phyloP scores from a whole-genome alignment of 106 monocot genomes.

The Ottelia alismoides region DNA sequence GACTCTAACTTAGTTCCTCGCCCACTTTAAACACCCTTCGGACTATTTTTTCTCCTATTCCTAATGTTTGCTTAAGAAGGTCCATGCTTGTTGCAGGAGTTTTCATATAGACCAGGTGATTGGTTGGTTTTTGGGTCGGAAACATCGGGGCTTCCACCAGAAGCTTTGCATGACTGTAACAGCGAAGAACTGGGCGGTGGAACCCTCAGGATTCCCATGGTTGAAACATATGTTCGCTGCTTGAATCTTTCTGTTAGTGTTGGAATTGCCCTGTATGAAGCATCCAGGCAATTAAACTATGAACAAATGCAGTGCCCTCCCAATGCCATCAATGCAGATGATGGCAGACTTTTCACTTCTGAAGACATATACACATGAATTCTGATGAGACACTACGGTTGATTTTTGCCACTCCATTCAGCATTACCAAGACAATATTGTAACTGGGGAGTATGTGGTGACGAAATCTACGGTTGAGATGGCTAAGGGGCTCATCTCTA shows the following conservation, averaged over 20 bases:
- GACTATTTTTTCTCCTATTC: too few species aligned
- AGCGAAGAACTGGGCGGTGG: slow-evolving; percentile 56
- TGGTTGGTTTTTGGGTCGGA: slow-evolving; percentile 99
- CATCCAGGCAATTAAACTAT: slow-evolving; percentile 79
- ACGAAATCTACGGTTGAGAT: too few species aligned
- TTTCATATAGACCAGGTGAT: slow-evolving; percentile 68
- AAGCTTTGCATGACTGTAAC: slow-evolving; percentile 65
- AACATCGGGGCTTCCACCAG: slow-evolving; percentile 66
- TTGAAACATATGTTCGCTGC: slow-evolving; percentile 92
- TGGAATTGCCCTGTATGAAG: slow-evolving; percentile 87
- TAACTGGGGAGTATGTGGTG: too few species aligned
- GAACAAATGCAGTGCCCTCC: slow-evolving; percentile 39
- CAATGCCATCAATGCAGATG: slow-evolving; percentile 7
- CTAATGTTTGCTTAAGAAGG: too few species aligned
- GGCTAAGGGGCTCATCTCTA: too few species aligned
- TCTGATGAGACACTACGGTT: too few species aligned
- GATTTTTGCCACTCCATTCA: too few species aligned
- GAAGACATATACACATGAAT: slow-evolving; percentile 83
- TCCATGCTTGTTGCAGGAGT: slow-evolving; percentile 30
- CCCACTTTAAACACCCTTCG: too few species aligned
- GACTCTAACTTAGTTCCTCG: too few species aligned
- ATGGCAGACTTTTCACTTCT: slow-evolving; percentile 29
- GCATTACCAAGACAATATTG: too few species aligned
- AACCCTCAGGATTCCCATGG: slow-evolving; percentile 88
- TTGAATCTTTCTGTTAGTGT: slow-evolving; percentile 94